These are phyloP conservation scores for Penicillium paneum DNA, from an alignment of 2,329 filamentous ascomycete species.

Conservation along the genomic window DNA sequence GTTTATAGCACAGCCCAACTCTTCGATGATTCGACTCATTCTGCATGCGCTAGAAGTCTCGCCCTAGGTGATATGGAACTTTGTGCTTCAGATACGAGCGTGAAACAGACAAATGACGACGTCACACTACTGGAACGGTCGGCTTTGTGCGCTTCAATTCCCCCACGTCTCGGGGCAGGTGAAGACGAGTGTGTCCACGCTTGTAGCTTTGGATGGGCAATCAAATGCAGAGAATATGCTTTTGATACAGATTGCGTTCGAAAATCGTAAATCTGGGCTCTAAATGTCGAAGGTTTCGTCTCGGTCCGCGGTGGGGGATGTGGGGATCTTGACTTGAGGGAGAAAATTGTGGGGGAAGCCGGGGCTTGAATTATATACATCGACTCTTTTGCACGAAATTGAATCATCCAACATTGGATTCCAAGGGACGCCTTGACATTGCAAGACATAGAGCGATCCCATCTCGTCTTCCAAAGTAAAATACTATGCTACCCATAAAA, in stretches of 20 bases:
- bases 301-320: background rate
- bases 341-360: background rate
- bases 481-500: background rate
- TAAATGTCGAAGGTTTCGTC: background rate
- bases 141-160: conserved; percentile 45
- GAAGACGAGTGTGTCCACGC: conserved; percentile 52
- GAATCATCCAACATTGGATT: too few relatives aligned
- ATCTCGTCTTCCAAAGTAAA: background rate
- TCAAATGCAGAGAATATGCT: background rate
- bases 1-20: conserved; percentile 47
- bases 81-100: too few relatives aligned
- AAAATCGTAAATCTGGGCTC: too few relatives aligned
- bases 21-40: conserved; percentile 51
- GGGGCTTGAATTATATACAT: background rate
- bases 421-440: background rate
- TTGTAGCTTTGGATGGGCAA: background rate
- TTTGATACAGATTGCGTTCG: background rate
- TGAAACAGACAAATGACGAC: conserved; percentile 44
- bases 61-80: conserved; percentile 32
- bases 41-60: conserved; percentile 52
- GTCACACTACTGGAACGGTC: conserved; percentile 40
- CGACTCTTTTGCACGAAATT: background rate
- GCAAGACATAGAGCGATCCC: background rate
- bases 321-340: background rate
- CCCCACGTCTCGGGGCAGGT: conserved; percentile 31